These are phyloP conservation scores for Hordeum vulgare DNA, from an alignment of 176 grass and related monocot genomes.

Conservation along the genomic window MorexV3_pseudomolecules_assembly NC_058520.1:543385922-543386421, in stretches of 20 bases:
- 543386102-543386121: neutral
- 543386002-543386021: conserved; percentile 24
- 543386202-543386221: neutral
- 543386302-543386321: conserved; percentile 54
- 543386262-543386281: conserved; percentile 41
- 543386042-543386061: neutral
- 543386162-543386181: neutral
- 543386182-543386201: conserved; percentile 1
- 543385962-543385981: conserved; percentile 33
- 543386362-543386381: conserved; percentile 36
- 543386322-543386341: conserved; percentile 63
- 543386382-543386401: conserved; percentile 44
- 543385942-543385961: conserved; percentile 49
- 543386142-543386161: neutral
- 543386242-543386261: conserved; percentile 5
- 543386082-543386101: neutral
- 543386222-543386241: neutral
- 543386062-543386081: neutral
- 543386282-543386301: conserved; percentile 30
- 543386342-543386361: conserved; percentile 46
- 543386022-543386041: conserved; percentile 11
- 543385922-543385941: conserved; percentile 53
- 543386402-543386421: conserved; percentile 34
- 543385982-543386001: conserved; percentile 21
- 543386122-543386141: neutral